Conservation (phyloP, 1,284 basidiomycete genomes). For the Ceraceosorus bombacis region DNA sequence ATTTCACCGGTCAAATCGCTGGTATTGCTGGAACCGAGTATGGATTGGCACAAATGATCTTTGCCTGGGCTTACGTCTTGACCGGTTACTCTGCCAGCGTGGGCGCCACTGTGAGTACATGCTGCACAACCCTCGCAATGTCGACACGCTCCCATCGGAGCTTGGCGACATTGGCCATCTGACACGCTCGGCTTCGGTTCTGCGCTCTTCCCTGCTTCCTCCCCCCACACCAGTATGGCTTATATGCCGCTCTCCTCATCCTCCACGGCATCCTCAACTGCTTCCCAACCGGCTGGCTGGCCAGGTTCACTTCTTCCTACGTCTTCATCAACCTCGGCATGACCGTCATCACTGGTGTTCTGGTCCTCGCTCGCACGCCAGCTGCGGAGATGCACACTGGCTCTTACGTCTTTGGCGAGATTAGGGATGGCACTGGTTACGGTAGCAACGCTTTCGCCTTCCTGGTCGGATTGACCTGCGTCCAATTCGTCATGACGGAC, state of each 20-base stretch:
- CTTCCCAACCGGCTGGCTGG: constrained; percentile 69
- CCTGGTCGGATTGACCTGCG: constrained; percentile 75
- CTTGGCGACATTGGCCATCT: too few relatives aligned
- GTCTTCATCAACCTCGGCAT: constrained; percentile 76
- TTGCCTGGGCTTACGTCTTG: constrained; percentile 57
- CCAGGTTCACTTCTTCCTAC: constrained; percentile 68
- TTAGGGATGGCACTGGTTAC: constrained; percentile 68
- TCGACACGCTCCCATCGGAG: too few relatives aligned
- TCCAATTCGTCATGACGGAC: constrained; percentile 60
- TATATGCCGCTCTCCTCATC: constrained; percentile 39
- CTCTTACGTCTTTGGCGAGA: constrained; percentile 62
- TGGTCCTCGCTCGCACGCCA: constrained; percentile 64
- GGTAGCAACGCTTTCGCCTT: constrained; percentile 74
- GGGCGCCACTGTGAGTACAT: constrained; percentile 16
- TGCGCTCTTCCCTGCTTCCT: too few relatives aligned
- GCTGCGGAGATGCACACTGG: constrained; percentile 66
- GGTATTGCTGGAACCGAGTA: constrained; percentile 81
- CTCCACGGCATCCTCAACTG: constrained; percentile 59
- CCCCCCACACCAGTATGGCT: constrained; percentile 21
- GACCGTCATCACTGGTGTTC: constrained; percentile 62
- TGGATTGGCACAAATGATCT: constrained; percentile 80
- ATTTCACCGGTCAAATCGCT: constrained; percentile 76
- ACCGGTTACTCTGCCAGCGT: constrained; percentile 27
- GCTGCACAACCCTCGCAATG: too few relatives aligned
- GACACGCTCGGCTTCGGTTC: too few relatives aligned